Evolutionary conservation across 805 yeast species (phyloP).

Genomic region (Jamesozyma piceae): DNA sequence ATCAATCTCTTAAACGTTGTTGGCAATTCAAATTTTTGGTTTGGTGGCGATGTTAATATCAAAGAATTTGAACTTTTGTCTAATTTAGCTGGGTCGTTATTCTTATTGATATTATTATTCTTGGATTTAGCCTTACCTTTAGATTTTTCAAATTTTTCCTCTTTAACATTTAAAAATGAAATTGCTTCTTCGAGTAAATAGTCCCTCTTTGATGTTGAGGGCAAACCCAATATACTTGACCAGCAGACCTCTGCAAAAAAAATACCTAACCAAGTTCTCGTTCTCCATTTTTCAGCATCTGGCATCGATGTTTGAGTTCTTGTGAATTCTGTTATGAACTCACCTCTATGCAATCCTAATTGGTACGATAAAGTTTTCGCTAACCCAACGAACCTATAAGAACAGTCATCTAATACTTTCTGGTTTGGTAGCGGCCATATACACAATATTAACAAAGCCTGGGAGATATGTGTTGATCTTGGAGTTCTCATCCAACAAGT

Average conservation of each 20-base stretch:
- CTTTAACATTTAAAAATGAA: constrained; percentile 37
- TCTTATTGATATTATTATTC: background rate
- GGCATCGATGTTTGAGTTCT: constrained; percentile 82
- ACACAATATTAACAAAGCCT: constrained; percentile 73
- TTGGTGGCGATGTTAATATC: background rate
- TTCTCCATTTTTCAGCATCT: constrained; percentile 89
- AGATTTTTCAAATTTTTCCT: background rate
- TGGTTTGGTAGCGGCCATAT: constrained; percentile 92
- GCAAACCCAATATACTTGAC: constrained; percentile 80
- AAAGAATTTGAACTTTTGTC: background rate
- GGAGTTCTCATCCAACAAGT: constrained; percentile 93
- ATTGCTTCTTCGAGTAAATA: constrained; percentile 72
- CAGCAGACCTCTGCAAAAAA: constrained; percentile 85
- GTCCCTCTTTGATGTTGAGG: constrained; percentile 79
- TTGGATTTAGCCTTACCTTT: constrained; percentile 11
- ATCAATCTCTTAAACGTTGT: constrained; percentile 62
- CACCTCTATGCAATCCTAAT: constrained; percentile 84
- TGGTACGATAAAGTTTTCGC: constrained; percentile 81
- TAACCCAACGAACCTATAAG: constrained; percentile 78
- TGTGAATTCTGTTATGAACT: constrained; percentile 81
- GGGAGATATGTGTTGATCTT: constrained; percentile 86
- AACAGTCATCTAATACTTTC: constrained; percentile 84
- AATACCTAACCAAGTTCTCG: constrained; percentile 83
- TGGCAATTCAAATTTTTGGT: constrained; percentile 38
- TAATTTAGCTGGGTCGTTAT: background rate